These are phyloP conservation scores for Starmerella powellii DNA, from an alignment of 805 yeast species.

Conservation along the genomic window DNA sequence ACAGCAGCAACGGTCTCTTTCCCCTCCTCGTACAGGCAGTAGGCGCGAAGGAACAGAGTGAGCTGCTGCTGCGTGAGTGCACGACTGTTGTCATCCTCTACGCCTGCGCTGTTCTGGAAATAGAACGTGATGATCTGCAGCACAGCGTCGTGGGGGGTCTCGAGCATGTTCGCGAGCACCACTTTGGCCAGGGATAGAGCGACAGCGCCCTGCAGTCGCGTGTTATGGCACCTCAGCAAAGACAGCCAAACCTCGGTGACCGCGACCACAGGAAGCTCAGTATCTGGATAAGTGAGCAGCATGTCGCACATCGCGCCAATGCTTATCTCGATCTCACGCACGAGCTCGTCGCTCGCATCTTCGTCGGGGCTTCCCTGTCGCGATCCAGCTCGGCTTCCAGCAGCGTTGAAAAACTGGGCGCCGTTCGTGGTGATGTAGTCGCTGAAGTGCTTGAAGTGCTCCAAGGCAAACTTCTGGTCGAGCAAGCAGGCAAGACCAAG, in stretches of 20 bases:
- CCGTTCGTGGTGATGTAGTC: background rate
- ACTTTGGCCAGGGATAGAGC: slow-evolving; percentile 82
- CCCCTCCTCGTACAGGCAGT: slow-evolving; percentile 35
- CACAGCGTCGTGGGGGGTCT: slow-evolving; percentile 45
- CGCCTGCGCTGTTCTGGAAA: slow-evolving; percentile 43
- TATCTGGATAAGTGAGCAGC: slow-evolving; percentile 18
- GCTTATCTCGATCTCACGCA: slow-evolving; percentile 3
- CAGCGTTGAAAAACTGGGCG: background rate
- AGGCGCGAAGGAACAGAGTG: slow-evolving; percentile 20
- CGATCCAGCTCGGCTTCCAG: too few relatives aligned
- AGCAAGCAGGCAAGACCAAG: slow-evolving; percentile 64
- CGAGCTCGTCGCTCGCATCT: slow-evolving; percentile 29
- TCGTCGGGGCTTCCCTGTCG: too few relatives aligned
- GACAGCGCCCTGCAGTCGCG: slow-evolving; percentile 61
- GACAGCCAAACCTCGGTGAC: background rate
- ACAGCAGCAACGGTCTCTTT: slow-evolving; percentile 29
- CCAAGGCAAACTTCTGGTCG: slow-evolving; percentile 9
- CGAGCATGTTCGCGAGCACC: slow-evolving; percentile 61
- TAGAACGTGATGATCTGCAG: slow-evolving; percentile 57
- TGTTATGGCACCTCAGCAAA: slow-evolving; percentile 34
- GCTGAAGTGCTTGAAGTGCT: slow-evolving; percentile 5
- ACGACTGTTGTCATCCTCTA: slow-evolving; percentile 41
- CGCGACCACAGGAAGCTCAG: background rate
- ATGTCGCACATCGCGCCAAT: slow-evolving; percentile 25
- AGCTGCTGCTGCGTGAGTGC: slow-evolving; percentile 38